Evolutionary conservation across 768 basidiomycete genomes (phyloP), one percentile per base, ranked within the genome.

Genomic region (Holtermanniella nyarrowii): DNA sequence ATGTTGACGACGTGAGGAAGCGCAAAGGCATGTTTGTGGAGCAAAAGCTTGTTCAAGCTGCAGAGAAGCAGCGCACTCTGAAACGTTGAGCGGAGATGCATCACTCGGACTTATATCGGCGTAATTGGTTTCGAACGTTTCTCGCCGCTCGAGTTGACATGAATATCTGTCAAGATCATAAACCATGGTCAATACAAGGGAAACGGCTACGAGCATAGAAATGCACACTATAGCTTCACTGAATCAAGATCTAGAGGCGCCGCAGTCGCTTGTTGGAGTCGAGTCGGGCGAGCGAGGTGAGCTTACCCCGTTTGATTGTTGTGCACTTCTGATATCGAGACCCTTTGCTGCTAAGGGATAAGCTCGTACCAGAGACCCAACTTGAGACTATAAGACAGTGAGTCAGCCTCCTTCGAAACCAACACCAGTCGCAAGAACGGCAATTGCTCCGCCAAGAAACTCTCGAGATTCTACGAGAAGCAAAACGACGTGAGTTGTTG

Each of bases 1-100:
- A 96, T 60, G 84, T 95, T 82, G 90, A 97, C 59, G 76, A 72
- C 0, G 93, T 96, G 25, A 78, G 93, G 60, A 85, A 84, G 60
- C 77, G 93, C 23, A 97, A 97, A 65, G 95, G 95, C 3, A 79
- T 97, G 81, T 93, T 91, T 70, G 85, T 95, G 5, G 89, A 96
- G 72, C 76, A 82, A 58, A 97, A 96, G 74, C 83, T 95, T 25
- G 88, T 99, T 1, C 86, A 93, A 65, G 84, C 82, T 67, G 93
- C 95, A 2, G 95, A 97, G 75, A 97, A 97, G 75, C 95, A 97
- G 74, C 78, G 93, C 69, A 97, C 95, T 22, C 61, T 81, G 63
- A 82, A 82, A 65, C 47, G 60, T 26, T 68, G 50, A 42, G 41
- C 44, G 26, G 48, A 50, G n/a, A n/a, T n/a, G n/a, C n/a, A n/a